Conservation (phyloP, 2,329 filamentous ascomycete species). For the Domatiomyces catenatus region DNA sequence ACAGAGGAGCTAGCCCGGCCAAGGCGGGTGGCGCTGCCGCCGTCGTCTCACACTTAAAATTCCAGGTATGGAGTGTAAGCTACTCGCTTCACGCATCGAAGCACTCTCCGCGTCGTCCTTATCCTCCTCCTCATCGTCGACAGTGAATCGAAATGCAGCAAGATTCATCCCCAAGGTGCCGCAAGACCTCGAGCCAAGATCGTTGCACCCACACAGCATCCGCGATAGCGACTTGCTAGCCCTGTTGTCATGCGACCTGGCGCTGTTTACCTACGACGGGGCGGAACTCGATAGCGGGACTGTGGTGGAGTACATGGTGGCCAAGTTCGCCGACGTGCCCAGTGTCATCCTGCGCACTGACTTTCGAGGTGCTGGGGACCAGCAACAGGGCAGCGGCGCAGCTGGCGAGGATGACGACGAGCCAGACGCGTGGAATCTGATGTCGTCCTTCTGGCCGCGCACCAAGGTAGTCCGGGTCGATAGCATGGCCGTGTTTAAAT, state of each 20-base stretch:
- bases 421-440: constrained; percentile 16
- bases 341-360: constrained; percentile 16
- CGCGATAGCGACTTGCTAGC: constrained; percentile 15
- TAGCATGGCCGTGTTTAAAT: constrained; percentile 14
- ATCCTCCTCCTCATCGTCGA: constrained; percentile 3
- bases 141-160: background rate
- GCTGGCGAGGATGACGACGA: constrained; percentile 4
- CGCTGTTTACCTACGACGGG: constrained; percentile 17
- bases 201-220: constrained; percentile 14
- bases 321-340: constrained; percentile 17
- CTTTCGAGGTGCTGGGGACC: constrained; percentile 16
- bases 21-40: no score
- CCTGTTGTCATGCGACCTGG: constrained; percentile 15
- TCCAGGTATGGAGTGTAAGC: no score
- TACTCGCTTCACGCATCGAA: constrained; percentile 11
- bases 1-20: no score
- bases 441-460: constrained; percentile 16
- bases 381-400: constrained; percentile 6
- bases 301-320: constrained; percentile 17
- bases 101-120: constrained; percentile 4
- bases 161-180: constrained; percentile 16
- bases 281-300: constrained; percentile 17
- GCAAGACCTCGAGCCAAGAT: constrained; percentile 11
- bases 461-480: constrained; percentile 12
- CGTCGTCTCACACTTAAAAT: no score